Evolutionary conservation across 1,284 basidiomycete genomes (phyloP).

Genomic region (Apiotrichum gracile): DNA sequence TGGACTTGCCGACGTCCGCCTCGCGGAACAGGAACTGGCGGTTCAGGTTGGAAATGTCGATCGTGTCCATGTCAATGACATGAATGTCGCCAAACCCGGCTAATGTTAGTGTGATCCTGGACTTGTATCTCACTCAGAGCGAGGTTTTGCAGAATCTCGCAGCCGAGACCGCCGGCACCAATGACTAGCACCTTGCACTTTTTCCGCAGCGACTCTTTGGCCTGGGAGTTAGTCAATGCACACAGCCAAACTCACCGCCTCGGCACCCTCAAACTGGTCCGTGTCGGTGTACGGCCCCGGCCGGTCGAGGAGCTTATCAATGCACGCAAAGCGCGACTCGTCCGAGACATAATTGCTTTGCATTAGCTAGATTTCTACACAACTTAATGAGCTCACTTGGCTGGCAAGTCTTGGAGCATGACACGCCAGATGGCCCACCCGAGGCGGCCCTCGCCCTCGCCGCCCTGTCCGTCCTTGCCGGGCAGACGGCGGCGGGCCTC

Average conservation of each 20-base stretch:
- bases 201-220: slow-evolving; percentile 77
- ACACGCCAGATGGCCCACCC: slow-evolving; percentile 50
- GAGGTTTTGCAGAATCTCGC: slow-evolving; percentile 89
- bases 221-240: slow-evolving; percentile 50
- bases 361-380: slow-evolving; percentile 6
- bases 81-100: slow-evolving; percentile 97
- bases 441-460: slow-evolving; percentile 49
- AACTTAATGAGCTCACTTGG: slow-evolving; percentile 9
- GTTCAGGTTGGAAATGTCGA: slow-evolving; percentile 98
- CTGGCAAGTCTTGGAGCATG: slow-evolving; percentile 44
- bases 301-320: slow-evolving; percentile 42
- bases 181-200: slow-evolving; percentile 93
- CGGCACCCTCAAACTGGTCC: slow-evolving; percentile 29
- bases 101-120: slow-evolving; percentile 18
- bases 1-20: slow-evolving; percentile 83
- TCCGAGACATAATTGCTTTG: slow-evolving; percentile 23
- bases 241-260: slow-evolving; percentile 16
- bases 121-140: slow-evolving; percentile 54
- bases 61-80: slow-evolving; percentile 99
- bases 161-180: slow-evolving; percentile 89
- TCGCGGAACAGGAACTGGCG: slow-evolving; percentile 91
- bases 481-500: slow-evolving; percentile 48
- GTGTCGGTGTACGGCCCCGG: slow-evolving; percentile 41
- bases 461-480: slow-evolving; percentile 45
- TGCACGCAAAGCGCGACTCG: slow-evolving; percentile 24